phyloP scores from a whole-genome alignment of 2,329 filamentous ascomycete genomes.

The Chalaropsis thielavioides region DNA sequence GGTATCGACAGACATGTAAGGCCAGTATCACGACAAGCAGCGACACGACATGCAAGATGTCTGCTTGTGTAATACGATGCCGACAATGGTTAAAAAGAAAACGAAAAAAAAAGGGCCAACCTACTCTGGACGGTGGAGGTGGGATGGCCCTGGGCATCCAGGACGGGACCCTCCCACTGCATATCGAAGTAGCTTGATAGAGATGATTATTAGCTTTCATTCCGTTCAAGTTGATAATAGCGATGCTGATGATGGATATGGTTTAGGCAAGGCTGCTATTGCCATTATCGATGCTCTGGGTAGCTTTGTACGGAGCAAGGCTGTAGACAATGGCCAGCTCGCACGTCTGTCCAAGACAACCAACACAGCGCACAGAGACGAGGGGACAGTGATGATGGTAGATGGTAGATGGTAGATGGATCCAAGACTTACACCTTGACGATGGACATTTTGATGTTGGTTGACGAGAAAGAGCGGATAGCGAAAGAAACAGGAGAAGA shows the following conservation, averaged over 20 bases:
- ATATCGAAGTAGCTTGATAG: slow-evolving; percentile 52
- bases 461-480: slow-evolving; percentile 38
- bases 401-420: too few relatives aligned
- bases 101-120: slow-evolving; percentile 22
- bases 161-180: slow-evolving; percentile 55
- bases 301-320: too few relatives aligned
- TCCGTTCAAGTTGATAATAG: background rate
- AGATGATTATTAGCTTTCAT: background rate
- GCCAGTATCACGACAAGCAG: background rate
- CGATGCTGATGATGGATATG: too few relatives aligned
- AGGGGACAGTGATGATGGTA: too few relatives aligned
- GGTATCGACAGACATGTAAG: background rate
- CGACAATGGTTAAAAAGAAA: too few relatives aligned
- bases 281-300: too few relatives aligned
- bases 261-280: too few relatives aligned
- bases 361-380: background rate
- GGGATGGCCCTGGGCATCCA: slow-evolving; percentile 44
- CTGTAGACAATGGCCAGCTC: background rate
- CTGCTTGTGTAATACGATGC: background rate
- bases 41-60: background rate
- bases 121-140: slow-evolving; percentile 47
- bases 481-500: slow-evolving; percentile 29
- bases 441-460: slow-evolving; percentile 50
- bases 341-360: background rate
- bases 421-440: slow-evolving; percentile 48